Percentiles rank a stretch among this genome's conserved stretches.
Evolutionary conservation across 129 eudicot species (phyloP).

Genomic region (Pulicaria dysenterica): DNA sequence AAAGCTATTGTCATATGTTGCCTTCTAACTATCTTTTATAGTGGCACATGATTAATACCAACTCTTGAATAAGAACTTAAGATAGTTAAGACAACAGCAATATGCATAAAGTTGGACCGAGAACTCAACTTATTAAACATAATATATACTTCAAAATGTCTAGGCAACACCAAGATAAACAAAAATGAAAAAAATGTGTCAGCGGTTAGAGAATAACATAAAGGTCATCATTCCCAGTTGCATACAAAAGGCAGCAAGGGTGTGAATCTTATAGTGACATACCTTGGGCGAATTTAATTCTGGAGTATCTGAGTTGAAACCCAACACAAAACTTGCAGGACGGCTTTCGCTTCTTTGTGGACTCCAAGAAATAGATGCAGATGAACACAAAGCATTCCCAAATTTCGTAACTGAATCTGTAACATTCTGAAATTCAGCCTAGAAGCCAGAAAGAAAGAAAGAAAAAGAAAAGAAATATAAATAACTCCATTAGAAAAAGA

Average conservation of each 20-base stretch:
- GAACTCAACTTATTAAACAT: constrained; percentile 7
- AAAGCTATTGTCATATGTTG: background rate
- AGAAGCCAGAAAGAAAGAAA: constrained; percentile 22
- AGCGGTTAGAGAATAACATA: background rate
- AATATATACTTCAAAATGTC: background rate
- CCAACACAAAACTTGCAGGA: constrained; percentile 77
- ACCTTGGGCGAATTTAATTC: constrained; percentile 88
- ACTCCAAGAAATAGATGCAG: constrained; percentile 90
- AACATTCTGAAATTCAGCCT: constrained; percentile 95
- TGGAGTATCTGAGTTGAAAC: constrained; percentile 68
- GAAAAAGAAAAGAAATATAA: background rate
- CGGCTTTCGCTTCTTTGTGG: constrained; percentile 67
- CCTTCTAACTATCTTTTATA: background rate
- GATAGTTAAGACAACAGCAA: background rate
- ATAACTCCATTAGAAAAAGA: constrained; percentile 1
- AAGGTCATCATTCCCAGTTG: constrained; percentile 8
- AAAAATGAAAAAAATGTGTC: constrained; percentile 1
- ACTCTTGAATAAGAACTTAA: background rate
- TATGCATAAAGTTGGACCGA: constrained; percentile 18
- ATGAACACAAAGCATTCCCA: constrained; percentile 60
- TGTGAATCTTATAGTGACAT: constrained; percentile 6
- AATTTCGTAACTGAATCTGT: constrained; percentile 73
- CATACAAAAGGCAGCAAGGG: constrained; percentile 3
- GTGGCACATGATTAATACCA: constrained; percentile 2
- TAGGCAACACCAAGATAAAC: constrained; percentile 15